Evolutionary conservation across 2,329 filamentous ascomycete species (phyloP).

Genomic region (Chalaropsis ovoidea): DNA sequence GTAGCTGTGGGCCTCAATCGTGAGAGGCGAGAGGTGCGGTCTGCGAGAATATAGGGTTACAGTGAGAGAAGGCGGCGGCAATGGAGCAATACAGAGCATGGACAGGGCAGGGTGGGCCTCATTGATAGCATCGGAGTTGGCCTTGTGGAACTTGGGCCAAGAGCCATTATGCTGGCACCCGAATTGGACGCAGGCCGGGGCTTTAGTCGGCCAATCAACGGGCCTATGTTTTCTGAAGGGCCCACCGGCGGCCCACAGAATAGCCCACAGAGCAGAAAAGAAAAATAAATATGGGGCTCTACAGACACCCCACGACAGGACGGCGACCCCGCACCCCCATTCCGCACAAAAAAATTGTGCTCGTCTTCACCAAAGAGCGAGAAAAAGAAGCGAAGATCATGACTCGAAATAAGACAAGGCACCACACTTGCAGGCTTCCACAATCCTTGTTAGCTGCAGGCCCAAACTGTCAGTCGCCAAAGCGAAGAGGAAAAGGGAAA

Average conservation of each 20-base stretch:
- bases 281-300: neutral
- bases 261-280: neutral
- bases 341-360: neutral
- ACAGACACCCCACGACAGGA: slow-evolving; percentile 3
- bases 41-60: slow-evolving; percentile 10
- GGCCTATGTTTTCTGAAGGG: neutral
- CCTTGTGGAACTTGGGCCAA: slow-evolving; percentile 15
- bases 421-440: neutral
- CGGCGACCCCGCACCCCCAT: neutral
- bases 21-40: neutral
- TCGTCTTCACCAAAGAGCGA: neutral
- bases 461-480: neutral
- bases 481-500: neutral
- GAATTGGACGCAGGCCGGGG: neutral
- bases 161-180: slow-evolving; percentile 9
- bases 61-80: neutral
- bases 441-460: slow-evolving; percentile 5
- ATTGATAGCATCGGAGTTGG: slow-evolving; percentile 2
- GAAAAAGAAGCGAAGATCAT: neutral
- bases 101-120: slow-evolving; percentile 13
- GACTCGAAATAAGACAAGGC: neutral
- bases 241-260: neutral
- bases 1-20: slow-evolving; percentile 10
- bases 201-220: slow-evolving; percentile 13
- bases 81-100: neutral